phyloP scores from a whole-genome alignment of 768 basidiomycete genomes.

The Mrakia gelida region DNA sequence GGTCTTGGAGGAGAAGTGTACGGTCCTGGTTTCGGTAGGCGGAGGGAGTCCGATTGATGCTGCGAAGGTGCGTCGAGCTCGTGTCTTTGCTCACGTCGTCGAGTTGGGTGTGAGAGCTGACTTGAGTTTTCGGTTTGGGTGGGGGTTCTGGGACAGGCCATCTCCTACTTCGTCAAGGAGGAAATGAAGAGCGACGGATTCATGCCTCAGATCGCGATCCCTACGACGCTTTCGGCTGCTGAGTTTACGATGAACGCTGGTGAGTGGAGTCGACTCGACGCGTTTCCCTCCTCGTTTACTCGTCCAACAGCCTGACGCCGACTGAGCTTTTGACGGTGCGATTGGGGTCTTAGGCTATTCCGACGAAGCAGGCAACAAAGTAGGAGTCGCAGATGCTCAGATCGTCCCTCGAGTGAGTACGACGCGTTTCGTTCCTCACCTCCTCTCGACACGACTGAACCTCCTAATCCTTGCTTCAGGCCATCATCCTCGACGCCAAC shows the following conservation, averaged over 20 bases:
- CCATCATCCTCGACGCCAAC: constrained; percentile 72
- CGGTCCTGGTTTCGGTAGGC: constrained; percentile 68
- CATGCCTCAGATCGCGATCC: constrained; percentile 68
- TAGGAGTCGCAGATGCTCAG: constrained; percentile 54
- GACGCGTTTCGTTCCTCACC: not conserved
- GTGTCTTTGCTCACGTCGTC: not conserved
- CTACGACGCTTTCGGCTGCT: constrained; percentile 71
- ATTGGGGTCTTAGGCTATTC: constrained; percentile 55
- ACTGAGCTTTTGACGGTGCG: no score
- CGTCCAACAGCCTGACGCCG: no score
- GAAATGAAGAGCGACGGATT: constrained; percentile 53
- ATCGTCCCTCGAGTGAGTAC: constrained; percentile 54
- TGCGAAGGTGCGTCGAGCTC: constrained; percentile 49
- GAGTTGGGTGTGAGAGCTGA: no score
- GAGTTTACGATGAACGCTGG: constrained; percentile 59
- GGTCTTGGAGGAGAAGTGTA: constrained; percentile 49
- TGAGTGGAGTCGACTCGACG: no score
- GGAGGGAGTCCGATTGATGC: constrained; percentile 79
- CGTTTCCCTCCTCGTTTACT: not conserved
- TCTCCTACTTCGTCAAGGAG: constrained; percentile 58
- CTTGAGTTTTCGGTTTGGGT: not conserved
- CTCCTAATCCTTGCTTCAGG: constrained; percentile 37
- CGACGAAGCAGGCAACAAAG: constrained; percentile 64
- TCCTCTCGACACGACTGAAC: not conserved
- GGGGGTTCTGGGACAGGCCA: constrained; percentile 44